These are phyloP conservation scores for Collybia nuda DNA, from an alignment of 768 basidiomycete species.

Conservation along the genomic window DNA sequence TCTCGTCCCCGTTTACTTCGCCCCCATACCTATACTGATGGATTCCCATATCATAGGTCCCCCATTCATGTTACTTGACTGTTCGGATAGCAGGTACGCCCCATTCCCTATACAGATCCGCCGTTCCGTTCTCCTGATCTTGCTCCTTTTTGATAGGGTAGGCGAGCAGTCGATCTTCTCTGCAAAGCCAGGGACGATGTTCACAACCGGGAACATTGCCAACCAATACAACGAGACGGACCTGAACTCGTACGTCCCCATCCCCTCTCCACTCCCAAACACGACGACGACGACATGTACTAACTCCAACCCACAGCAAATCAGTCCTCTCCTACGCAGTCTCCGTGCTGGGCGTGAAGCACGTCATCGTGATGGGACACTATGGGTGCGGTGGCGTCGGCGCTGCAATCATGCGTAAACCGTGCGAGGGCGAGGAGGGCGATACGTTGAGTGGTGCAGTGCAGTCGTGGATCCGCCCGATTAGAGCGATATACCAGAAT, in stretches of 20 bases:
- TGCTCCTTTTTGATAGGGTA: slow-evolving; percentile 13
- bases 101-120: too few species aligned
- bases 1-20: too few species aligned
- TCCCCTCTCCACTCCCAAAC: background rate
- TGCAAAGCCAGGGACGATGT: slow-evolving; percentile 37
- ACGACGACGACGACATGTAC: background rate
- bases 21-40: too few species aligned
- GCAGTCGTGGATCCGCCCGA: slow-evolving; percentile 40
- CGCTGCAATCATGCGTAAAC: slow-evolving; percentile 28
- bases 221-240: slow-evolving; percentile 38
- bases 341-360: slow-evolving; percentile 32
- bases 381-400: slow-evolving; percentile 44
- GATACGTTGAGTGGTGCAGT: slow-evolving; percentile 18
- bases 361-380: slow-evolving; percentile 43
- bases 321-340: slow-evolving; percentile 38
- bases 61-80: background rate
- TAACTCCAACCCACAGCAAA: slow-evolving; percentile 17
- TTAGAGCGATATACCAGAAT: slow-evolving; percentile 33
- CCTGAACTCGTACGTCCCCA: slow-evolving; percentile 28
- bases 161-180: slow-evolving; percentile 38
- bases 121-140: background rate
- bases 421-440: slow-evolving; percentile 8
- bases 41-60: too few species aligned
- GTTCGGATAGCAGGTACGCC: slow-evolving; percentile 2
- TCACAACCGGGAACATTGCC: slow-evolving; percentile 38